Percentiles rank a stretch among this genome's conserved stretches.
Conservation (phyloP, 495 filamentous ascomycete species). For the Durotheca rogersii region DNA sequence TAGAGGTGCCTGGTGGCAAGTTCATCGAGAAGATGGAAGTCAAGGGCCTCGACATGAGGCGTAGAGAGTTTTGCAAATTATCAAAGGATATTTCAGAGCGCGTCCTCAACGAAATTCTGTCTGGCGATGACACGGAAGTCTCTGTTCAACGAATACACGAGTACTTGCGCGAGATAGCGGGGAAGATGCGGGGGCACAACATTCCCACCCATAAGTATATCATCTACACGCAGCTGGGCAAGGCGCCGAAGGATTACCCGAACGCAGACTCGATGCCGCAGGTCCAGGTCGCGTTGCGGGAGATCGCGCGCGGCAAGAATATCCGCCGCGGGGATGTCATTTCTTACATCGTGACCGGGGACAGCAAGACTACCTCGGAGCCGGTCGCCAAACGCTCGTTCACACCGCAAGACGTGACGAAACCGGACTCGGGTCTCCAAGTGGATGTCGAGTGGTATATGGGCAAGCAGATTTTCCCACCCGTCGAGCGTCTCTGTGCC, state of each 20-base stretch:
- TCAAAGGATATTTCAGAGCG: constrained; percentile 88
- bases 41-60: constrained; percentile 96
- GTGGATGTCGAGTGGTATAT: constrained; percentile 96
- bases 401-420: constrained; percentile 80
- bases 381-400: constrained; percentile 83
- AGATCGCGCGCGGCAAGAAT: constrained; percentile 81
- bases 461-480: constrained; percentile 96
- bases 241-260: constrained; percentile 87
- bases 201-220: constrained; percentile 85
- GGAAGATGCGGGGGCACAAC: constrained; percentile 75
- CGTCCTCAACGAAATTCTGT: constrained; percentile 87
- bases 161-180: constrained; percentile 77
- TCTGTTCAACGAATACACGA: constrained; percentile 90
- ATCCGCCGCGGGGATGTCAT: constrained; percentile 94
- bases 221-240: constrained; percentile 96
- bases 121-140: constrained; percentile 86
- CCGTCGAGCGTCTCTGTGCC: constrained; percentile 95
- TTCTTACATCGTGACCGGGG: constrained; percentile 87
- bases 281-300: constrained; percentile 88
- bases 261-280: constrained; percentile 95
- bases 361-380: constrained; percentile 69
- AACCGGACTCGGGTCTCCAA: constrained; percentile 67
- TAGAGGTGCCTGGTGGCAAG: constrained; percentile 78
- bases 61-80: constrained; percentile 91
- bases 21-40: constrained; percentile 93